Evolutionary conservation across 2,329 filamentous ascomycete species (phyloP).

Genomic region (Colletotrichum sp.): DNA sequence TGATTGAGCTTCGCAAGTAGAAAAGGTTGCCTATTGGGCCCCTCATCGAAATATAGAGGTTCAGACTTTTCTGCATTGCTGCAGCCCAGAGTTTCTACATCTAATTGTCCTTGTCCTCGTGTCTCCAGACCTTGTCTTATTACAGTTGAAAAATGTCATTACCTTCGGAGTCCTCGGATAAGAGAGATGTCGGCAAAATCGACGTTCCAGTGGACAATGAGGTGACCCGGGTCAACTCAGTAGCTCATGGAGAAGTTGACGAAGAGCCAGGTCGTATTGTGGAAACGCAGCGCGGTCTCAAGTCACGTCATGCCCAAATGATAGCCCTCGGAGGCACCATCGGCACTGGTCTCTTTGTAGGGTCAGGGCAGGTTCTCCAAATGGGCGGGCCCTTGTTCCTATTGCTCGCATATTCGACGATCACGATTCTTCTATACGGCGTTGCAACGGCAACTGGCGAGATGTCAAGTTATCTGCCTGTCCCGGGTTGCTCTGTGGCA

Average conservation of each 20-base stretch:
- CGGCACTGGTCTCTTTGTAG: slow-evolving; percentile 50
- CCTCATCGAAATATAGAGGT: neutral
- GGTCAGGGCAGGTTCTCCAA: neutral
- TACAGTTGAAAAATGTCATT: neutral
- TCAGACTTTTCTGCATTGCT: neutral
- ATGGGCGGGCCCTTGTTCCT: slow-evolving; percentile 42
- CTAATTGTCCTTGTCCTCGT: neutral
- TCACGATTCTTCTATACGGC: slow-evolving; percentile 33
- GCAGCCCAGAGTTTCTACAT: neutral
- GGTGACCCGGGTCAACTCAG: neutral
- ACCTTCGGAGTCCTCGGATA: neutral
- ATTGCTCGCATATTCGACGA: neutral
- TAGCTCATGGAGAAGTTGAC: neutral
- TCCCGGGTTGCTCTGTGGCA: neutral
- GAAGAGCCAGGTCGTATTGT: neutral
- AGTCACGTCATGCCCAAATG: slow-evolving; percentile 50
- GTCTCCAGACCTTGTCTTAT: neutral
- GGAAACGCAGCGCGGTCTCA: slow-evolving; percentile 28
- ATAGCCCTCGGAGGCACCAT: slow-evolving; percentile 52
- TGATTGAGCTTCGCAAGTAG: neutral
- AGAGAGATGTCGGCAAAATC: neutral
- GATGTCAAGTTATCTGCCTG: slow-evolving; percentile 33
- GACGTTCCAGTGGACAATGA: neutral
- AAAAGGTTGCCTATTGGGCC: neutral
- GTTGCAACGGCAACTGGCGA: slow-evolving; percentile 37